phyloP scores from a whole-genome alignment of 148 eudicot genomes.

The Suaeda aralocaspica region DNA sequence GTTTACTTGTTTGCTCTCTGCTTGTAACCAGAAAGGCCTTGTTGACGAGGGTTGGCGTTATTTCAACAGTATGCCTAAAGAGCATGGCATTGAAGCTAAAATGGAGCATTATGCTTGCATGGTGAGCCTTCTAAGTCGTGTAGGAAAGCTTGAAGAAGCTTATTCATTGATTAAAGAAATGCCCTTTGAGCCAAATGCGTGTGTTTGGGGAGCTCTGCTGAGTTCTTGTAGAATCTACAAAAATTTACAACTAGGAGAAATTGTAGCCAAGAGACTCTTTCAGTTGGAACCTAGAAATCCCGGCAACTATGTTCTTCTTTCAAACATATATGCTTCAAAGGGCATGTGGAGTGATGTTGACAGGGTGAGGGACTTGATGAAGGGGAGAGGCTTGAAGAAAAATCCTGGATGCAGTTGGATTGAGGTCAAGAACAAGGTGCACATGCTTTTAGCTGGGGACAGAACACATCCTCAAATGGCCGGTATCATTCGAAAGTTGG shows the following conservation, averaged over 20 bases:
- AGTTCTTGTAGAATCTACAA: constrained; percentile 57
- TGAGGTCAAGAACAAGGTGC: constrained; percentile 63
- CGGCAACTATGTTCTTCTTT: constrained; percentile 59
- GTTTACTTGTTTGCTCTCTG: constrained; percentile 55
- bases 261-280: constrained; percentile 58
- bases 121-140: constrained; percentile 66
- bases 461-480: constrained; percentile 53
- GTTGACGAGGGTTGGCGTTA: constrained; percentile 43
- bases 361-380: constrained; percentile 56
- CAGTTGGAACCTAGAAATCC: constrained; percentile 66
- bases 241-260: constrained; percentile 46
- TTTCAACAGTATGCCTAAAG: constrained; percentile 48
- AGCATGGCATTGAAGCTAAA: constrained; percentile 45
- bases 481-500: constrained; percentile 44
- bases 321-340: constrained; percentile 63
- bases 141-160: constrained; percentile 67
- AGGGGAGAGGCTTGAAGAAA: constrained; percentile 45
- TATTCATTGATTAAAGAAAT: constrained; percentile 48
- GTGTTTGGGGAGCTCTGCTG: constrained; percentile 74
- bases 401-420: constrained; percentile 86
- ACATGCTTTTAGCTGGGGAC: constrained; percentile 68
- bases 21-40: constrained; percentile 66
- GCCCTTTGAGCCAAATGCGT: constrained; percentile 66
- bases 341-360: constrained; percentile 55
- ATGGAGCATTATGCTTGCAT: constrained; percentile 72